phyloP scores from a whole-genome alignment of 1,284 basidiomycete species.

The Naganishia albida region DNA sequence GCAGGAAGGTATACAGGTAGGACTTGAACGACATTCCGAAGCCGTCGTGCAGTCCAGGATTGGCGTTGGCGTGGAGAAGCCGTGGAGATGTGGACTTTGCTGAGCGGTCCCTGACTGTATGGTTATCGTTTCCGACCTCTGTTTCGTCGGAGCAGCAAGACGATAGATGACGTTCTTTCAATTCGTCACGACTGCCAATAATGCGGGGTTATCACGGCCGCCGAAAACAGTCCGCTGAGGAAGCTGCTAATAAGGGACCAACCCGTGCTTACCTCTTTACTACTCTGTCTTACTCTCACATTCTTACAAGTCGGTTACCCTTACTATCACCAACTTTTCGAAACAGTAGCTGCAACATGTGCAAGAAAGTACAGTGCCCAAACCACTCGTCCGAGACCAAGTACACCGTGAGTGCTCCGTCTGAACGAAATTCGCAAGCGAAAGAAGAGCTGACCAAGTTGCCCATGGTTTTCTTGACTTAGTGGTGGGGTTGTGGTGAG shows the following conservation, averaged over 20 bases:
- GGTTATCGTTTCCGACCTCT: too few relatives aligned
- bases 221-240: not conserved
- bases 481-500: constrained; percentile 55
- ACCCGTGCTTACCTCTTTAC: too few relatives aligned
- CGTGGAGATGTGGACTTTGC: too few relatives aligned
- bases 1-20: constrained; percentile 70
- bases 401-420: constrained; percentile 37
- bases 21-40: constrained; percentile 28
- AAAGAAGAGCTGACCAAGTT: too few relatives aligned
- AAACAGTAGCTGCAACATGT: constrained; percentile 39
- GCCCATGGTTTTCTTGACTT: too few relatives aligned
- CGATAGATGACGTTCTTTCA: not conserved
- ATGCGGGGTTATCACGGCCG: constrained; percentile 3
- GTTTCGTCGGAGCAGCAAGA: not conserved
- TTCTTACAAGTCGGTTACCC: too few relatives aligned
- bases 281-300: too few relatives aligned
- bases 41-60: not conserved
- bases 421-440: too few relatives aligned
- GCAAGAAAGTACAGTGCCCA: constrained; percentile 49
- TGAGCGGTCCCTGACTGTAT: too few relatives aligned
- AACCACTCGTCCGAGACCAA: constrained; percentile 47
- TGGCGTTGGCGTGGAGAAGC: too few relatives aligned
- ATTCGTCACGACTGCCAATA: not conserved
- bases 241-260: too few relatives aligned
- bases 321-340: too few relatives aligned